phyloP scores from a whole-genome alignment of 768 basidiomycete species.

The Boletus reticulatus region DNA sequence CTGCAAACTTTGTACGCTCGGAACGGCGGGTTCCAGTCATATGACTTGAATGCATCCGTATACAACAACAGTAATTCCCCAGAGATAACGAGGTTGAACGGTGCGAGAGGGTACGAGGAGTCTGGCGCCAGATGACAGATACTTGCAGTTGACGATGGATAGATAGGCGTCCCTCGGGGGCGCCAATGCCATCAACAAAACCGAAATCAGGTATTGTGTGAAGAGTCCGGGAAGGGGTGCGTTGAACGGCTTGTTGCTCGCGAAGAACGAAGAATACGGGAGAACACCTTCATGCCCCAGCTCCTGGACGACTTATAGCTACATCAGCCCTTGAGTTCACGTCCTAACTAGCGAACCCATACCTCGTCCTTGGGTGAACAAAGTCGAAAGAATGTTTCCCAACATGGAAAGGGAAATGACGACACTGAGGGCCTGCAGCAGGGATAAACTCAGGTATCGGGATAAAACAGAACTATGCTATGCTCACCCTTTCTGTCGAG shows the following conservation, averaged over 20 bases:
- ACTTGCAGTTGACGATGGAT: constrained; percentile 64
- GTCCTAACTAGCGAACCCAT: constrained; percentile 8
- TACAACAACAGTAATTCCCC: constrained; percentile 64
- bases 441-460: not conserved
- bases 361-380: constrained; percentile 71
- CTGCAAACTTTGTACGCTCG: constrained; percentile 47
- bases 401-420: constrained; percentile 64
- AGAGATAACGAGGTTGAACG: constrained; percentile 60
- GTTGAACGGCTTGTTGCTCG: constrained; percentile 68
- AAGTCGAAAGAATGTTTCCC: constrained; percentile 60
- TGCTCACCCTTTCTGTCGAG: constrained; percentile 52
- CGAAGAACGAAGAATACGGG: constrained; percentile 64
- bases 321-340: constrained; percentile 3
- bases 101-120: constrained; percentile 54
- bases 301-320: constrained; percentile 62
- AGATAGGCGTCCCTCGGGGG: constrained; percentile 76
- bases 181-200: constrained; percentile 49
- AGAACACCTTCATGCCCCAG: constrained; percentile 70
- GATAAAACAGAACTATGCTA: not conserved
- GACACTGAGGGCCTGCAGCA: constrained; percentile 50
- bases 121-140: constrained; percentile 35
- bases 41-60: constrained; percentile 39
- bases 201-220: constrained; percentile 59
- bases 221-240: constrained; percentile 65
- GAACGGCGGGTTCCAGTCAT: constrained; percentile 67